A percentile compares a stretch with the other conserved stretches of the same genome.
Conservation (phyloP, 139 green algal genomes). For the Choricystis sp. region DNA sequence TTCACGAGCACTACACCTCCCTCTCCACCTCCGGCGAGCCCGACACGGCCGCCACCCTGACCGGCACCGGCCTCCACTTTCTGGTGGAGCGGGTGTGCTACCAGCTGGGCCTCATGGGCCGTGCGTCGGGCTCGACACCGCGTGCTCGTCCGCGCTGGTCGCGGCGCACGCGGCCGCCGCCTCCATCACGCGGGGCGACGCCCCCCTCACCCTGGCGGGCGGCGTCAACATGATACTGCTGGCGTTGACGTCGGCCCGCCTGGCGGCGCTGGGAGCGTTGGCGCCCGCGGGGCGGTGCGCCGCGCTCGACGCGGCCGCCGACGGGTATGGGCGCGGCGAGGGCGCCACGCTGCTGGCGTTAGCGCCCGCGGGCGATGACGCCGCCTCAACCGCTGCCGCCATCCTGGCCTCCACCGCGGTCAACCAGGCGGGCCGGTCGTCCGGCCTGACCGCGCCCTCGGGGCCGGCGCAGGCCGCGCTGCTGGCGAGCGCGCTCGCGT, state of each 20-base stretch:
- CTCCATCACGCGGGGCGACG: constrained; percentile 5
- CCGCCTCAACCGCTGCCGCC: not conserved
- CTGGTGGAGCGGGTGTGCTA: constrained; percentile 41
- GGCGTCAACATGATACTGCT: constrained; percentile 36
- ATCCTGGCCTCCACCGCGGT: constrained; percentile 22
- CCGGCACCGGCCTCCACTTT: constrained; percentile 48
- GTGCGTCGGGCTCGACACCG: constrained; percentile 28
- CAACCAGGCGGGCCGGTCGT: constrained; percentile 48
- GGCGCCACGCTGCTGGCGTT: constrained; percentile 9
- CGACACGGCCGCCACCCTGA: constrained; percentile 35
- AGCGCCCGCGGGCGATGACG: not conserved
- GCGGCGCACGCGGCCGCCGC: constrained; percentile 8
- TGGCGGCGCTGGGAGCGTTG: constrained; percentile 25
- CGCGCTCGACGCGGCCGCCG: constrained; percentile 26
- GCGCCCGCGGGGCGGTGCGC: constrained; percentile 32
- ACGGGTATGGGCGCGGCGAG: constrained; percentile 36
- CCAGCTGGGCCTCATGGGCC: constrained; percentile 32
- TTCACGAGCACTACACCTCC: constrained; percentile 47
- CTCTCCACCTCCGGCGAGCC: constrained; percentile 19
- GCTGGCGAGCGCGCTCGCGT: constrained; percentile 16
- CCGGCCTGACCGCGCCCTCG: constrained; percentile 42
- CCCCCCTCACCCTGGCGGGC: constrained; percentile 15
- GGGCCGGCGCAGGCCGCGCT: constrained; percentile 35
- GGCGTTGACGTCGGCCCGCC: constrained; percentile 38
- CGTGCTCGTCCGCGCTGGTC: constrained; percentile 42